These are phyloP conservation scores for Primulina tabacum DNA, from an alignment of 257 asterid species.

Conservation along the genomic window DNA sequence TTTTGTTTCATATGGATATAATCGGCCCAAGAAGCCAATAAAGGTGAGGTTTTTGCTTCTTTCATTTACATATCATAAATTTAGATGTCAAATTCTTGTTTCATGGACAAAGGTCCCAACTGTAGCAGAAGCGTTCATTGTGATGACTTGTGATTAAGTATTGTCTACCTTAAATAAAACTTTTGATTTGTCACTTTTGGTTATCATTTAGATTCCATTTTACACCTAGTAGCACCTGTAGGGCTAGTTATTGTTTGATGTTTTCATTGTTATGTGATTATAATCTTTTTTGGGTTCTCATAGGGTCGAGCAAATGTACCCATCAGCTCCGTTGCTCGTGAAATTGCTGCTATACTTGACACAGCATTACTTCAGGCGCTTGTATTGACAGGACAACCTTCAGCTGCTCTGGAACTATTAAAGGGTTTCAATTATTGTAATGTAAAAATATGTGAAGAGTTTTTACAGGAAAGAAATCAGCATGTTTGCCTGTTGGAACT, in stretches of 20 bases:
- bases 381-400: conserved; percentile 79
- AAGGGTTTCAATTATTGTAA: conserved; percentile 84
- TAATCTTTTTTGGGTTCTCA: conserved; percentile 20
- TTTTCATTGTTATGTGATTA: conserved; percentile 4
- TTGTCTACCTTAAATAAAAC: background rate
- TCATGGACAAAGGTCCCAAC: background rate
- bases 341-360: conserved; percentile 86
- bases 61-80: conserved; percentile 10
- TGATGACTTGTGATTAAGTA: background rate
- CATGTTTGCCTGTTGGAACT: conserved; percentile 75
- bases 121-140: background rate
- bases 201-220: conserved; percentile 15
- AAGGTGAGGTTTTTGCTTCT: conserved; percentile 51
- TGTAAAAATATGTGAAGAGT: conserved; percentile 76
- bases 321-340: conserved; percentile 91
- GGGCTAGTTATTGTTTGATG: conserved; percentile 25
- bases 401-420: conserved; percentile 77
- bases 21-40: conserved; percentile 54
- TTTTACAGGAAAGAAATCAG: conserved; percentile 72
- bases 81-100: conserved; percentile 5
- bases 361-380: conserved; percentile 90
- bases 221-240: conserved; percentile 23
- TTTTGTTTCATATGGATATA: conserved; percentile 62
- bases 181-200: background rate
- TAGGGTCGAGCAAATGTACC: conserved; percentile 64